Evolutionary conservation across 306 rosid genomes (phyloP).

Genomic region (Vigna hirtella): DNA sequence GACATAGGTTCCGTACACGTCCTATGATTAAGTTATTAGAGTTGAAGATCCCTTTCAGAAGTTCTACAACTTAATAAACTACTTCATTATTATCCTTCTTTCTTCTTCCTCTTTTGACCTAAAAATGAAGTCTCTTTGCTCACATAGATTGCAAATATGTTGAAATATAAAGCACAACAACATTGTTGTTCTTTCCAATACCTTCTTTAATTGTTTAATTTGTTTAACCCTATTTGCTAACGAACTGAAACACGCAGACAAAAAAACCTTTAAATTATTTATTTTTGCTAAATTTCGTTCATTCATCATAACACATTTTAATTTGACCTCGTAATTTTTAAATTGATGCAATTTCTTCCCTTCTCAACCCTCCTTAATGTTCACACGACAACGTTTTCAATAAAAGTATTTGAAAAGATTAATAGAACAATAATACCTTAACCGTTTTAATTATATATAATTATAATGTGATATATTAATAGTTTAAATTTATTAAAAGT

Average conservation of each 20-base stretch:
- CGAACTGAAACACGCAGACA: not conserved
- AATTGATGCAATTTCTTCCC: too few relatives aligned
- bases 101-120: not conserved
- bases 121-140: not conserved
- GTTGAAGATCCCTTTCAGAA: constrained; percentile 16
- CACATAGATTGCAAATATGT: not conserved
- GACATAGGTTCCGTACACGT: not conserved
- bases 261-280: too few relatives aligned
- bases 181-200: not conserved
- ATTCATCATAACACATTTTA: too few relatives aligned
- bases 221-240: not conserved
- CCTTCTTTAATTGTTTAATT: not conserved
- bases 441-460: too few relatives aligned
- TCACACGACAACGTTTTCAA: too few relatives aligned
- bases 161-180: not conserved
- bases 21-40: constrained; percentile 7
- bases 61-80: not conserved
- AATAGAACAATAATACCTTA: too few relatives aligned
- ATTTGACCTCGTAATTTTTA: too few relatives aligned
- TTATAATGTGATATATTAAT: too few relatives aligned
- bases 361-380: too few relatives aligned
- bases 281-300: too few relatives aligned
- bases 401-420: too few relatives aligned
- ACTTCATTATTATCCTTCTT: not conserved
- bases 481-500: too few relatives aligned